Conservation (phyloP, 2,329 filamentous ascomycete species). For the Hymenoscyphus fructigenus region DNA sequence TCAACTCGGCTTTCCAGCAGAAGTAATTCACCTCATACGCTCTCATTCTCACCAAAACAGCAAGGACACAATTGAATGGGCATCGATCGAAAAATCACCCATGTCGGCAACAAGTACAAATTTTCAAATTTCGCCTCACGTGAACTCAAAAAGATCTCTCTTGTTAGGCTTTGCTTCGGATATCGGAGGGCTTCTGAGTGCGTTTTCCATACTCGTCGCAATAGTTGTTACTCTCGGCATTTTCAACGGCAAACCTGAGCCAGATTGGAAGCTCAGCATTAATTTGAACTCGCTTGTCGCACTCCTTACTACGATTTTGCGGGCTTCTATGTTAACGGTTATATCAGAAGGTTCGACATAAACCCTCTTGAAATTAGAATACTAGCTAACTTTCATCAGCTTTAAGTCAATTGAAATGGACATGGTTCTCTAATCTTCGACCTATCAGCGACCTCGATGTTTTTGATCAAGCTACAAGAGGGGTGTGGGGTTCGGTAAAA, state of each 20-base stretch:
- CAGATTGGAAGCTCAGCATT: conserved; percentile 36
- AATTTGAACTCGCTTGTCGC: conserved; percentile 37
- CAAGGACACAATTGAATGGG: too few relatives aligned
- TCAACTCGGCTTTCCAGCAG: too few relatives aligned
- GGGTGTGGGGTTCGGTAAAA: neutral
- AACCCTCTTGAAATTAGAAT: neutral
- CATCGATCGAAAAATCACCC: too few relatives aligned
- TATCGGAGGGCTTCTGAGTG: neutral
- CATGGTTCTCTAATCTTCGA: conserved; percentile 13
- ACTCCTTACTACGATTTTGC: conserved; percentile 34
- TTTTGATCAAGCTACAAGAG: conserved; percentile 12
- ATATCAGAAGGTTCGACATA: neutral
- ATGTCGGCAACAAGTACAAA: too few relatives aligned
- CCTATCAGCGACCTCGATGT: conserved; percentile 11
- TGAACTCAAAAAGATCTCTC: too few relatives aligned
- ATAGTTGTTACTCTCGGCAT: conserved; percentile 37
- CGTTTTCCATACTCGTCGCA: neutral
- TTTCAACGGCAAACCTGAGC: conserved; percentile 33
- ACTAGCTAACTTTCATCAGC: neutral
- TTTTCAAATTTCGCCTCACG: too few relatives aligned
- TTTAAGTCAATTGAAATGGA: conserved; percentile 21
- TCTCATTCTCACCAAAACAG: too few relatives aligned
- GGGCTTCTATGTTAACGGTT: conserved; percentile 32
- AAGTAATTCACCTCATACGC: too few relatives aligned
- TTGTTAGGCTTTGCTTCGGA: neutral